Conservation (phyloP, 2,329 filamentous ascomycete species). For the Bipolaris gigantea region DNA sequence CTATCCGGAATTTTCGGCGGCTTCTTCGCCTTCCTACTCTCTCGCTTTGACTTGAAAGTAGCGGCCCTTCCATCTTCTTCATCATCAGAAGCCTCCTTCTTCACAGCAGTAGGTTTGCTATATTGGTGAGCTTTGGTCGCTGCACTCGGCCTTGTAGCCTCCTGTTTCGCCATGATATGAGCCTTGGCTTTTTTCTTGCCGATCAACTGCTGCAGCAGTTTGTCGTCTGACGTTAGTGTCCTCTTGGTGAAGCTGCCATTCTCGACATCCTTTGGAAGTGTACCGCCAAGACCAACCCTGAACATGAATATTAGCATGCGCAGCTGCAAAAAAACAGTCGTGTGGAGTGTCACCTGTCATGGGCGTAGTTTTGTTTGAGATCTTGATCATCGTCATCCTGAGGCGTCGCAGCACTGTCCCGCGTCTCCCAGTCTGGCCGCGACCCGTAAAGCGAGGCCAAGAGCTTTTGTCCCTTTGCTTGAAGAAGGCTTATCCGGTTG, state of each 20-base stretch:
- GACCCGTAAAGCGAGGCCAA: conserved; percentile 61
- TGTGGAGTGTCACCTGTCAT: conserved; percentile 53
- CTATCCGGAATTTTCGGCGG: conserved; percentile 2
- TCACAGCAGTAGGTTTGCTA: conserved; percentile 16
- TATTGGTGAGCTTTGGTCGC: conserved; percentile 34
- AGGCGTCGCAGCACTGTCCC: conserved; percentile 42
- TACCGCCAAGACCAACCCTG: conserved; percentile 47
- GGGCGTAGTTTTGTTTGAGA: conserved; percentile 57
- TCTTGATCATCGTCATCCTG: conserved; percentile 55
- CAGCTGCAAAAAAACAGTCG: neutral
- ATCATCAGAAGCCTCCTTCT: conserved; percentile 42
- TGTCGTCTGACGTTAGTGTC: conserved; percentile 47
- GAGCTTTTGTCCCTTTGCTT: conserved; percentile 57
- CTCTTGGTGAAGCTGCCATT: conserved; percentile 45
- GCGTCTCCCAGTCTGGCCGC: conserved; percentile 42
- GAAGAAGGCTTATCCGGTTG: conserved; percentile 56
- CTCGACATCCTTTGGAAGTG: conserved; percentile 40
- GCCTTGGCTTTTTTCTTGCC: conserved; percentile 48
- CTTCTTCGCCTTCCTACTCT: conserved; percentile 23
- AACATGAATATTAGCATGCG: neutral
- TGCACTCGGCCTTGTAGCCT: conserved; percentile 22
- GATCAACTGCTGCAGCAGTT: conserved; percentile 46
- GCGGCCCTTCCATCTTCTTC: conserved; percentile 46
- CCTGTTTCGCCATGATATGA: conserved; percentile 31
- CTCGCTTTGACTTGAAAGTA: conserved; percentile 39